Conservation (phyloP, 805 yeast genomes). For the Maudiozyma serrabonitensis region DNA sequence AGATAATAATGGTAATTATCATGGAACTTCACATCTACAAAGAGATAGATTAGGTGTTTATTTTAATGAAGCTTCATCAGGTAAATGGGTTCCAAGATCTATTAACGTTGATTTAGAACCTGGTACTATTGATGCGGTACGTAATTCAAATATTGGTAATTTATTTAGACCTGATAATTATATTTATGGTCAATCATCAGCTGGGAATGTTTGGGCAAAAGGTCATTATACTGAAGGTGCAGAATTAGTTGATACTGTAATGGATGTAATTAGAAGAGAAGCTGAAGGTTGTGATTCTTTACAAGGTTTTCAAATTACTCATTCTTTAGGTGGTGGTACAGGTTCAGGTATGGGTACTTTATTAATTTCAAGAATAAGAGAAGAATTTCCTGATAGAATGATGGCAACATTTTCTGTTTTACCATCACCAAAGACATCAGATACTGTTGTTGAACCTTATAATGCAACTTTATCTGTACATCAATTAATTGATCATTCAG, state of each 20-base stretch:
- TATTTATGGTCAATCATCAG: conserved; percentile 83
- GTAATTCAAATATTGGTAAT: conserved; percentile 70
- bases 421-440: conserved; percentile 85
- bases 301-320: conserved; percentile 89
- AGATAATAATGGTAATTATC: conserved; percentile 64
- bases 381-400: conserved; percentile 93
- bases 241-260: conserved; percentile 78
- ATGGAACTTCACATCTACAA: conserved; percentile 47
- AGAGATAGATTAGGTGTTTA: conserved; percentile 63
- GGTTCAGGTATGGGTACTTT: conserved; percentile 96
- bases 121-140: conserved; percentile 81
- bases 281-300: conserved; percentile 88
- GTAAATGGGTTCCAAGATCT: conserved; percentile 89
- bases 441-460: conserved; percentile 92
- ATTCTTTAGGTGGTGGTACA: conserved; percentile 84
- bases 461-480: conserved; percentile 86
- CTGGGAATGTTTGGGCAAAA: conserved; percentile 96
- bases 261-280: conserved; percentile 87
- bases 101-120: conserved; percentile 91
- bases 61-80: conserved; percentile 77
- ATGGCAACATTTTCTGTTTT: conserved; percentile 90
- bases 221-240: conserved; percentile 97
- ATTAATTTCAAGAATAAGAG: conserved; percentile 74
- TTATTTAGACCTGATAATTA: conserved; percentile 88
- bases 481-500: conserved; percentile 82